Base-by-base conservation (phyloP, 768 basidiomycete genomes). In the Hypsizygus marmoreus region DNA sequence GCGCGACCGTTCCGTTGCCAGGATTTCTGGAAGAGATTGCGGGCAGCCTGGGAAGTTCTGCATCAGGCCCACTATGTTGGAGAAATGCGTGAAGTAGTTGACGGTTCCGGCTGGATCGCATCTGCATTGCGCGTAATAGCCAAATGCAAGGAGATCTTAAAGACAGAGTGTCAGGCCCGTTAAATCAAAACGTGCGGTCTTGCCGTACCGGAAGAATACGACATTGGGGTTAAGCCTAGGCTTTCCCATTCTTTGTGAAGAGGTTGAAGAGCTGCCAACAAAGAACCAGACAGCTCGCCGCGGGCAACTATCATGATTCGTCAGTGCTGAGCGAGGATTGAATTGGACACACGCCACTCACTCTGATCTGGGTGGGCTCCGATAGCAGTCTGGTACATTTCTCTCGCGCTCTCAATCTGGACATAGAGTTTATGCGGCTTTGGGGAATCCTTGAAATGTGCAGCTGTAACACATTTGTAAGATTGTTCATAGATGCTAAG, bases 281-380 rank as follows among this genome's bases (percentile, higher is more conserved):
- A 62, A 3, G 68, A 49, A 14, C 70, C 66, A 6, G 72, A 69
- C 3, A 81, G 66, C 16, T 76, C 65, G 13, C 76, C 75, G 29
- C 84, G 78, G 47, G 77, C 70, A 47, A 88, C 87, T 69, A n/a
- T n/a, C n/a, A n/a, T n/a, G n/a, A n/a, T n/a, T n/a, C n/a, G n/a
- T n/a, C n/a, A n/a, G n/a, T n/a, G n/a, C n/a, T n/a, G n/a, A n/a
- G n/a, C n/a, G n/a, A n/a, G n/a, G n/a, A n/a, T n/a, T n/a, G n/a
- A n/a, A n/a, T n/a, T n/a, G n/a, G n/a, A n/a, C n/a, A n/a, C n/a
- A n/a, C n/a, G n/a, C n/a, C n/a, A n/a, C n/a, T n/a, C n/a, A 90
- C 89, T 83, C 62, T 91, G 89, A 48, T 84, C 81, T 22, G 82
- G 79, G 65, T 90, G 87, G 5, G 88, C 85, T 13, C 89, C 89